Conservation (phyloP, 2,329 filamentous ascomycete species). For the Botryotinia globosa region DNA sequence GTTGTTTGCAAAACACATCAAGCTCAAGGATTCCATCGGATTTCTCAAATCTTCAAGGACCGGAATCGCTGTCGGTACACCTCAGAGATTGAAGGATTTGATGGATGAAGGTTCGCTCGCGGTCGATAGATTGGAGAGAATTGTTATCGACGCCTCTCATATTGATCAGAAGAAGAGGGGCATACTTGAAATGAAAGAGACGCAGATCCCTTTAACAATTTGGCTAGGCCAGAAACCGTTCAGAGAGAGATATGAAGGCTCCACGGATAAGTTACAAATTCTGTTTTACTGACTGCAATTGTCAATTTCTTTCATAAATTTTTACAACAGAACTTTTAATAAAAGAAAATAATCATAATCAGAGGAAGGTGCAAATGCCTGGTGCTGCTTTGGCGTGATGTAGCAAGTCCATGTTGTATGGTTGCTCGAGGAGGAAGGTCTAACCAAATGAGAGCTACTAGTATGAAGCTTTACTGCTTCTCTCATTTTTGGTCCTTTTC, state of each 20-base stretch:
- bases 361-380: conserved; percentile 2
- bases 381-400: conserved; percentile 2
- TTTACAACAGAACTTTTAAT: not conserved
- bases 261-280: conserved; percentile 55
- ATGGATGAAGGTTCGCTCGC: conserved; percentile 76
- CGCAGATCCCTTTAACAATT: conserved; percentile 73
- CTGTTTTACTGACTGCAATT: conserved; percentile 57
- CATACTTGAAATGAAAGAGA: conserved; percentile 93
- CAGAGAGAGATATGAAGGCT: conserved; percentile 62
- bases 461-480: not conserved
- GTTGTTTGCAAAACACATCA: conserved; percentile 97
- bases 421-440: not conserved
- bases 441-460: not conserved
- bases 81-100: conserved; percentile 75
- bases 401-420: not conserved
- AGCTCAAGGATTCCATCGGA: conserved; percentile 79
- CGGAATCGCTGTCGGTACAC: conserved; percentile 88
- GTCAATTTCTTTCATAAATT: not conserved
- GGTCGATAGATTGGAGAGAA: conserved; percentile 66
- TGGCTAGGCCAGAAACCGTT: conserved; percentile 71
- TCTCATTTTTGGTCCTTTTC: not conserved
- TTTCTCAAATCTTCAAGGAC: conserved; percentile 69
- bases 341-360: not conserved
- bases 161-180: conserved; percentile 94
- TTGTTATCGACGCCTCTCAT: conserved; percentile 88